Percentiles rank a stretch among this genome's conserved stretches.
These are phyloP conservation scores for Podila clonocystis DNA, from an alignment of 192 early-diverging fungal species.

Conservation along the genomic window DNA sequence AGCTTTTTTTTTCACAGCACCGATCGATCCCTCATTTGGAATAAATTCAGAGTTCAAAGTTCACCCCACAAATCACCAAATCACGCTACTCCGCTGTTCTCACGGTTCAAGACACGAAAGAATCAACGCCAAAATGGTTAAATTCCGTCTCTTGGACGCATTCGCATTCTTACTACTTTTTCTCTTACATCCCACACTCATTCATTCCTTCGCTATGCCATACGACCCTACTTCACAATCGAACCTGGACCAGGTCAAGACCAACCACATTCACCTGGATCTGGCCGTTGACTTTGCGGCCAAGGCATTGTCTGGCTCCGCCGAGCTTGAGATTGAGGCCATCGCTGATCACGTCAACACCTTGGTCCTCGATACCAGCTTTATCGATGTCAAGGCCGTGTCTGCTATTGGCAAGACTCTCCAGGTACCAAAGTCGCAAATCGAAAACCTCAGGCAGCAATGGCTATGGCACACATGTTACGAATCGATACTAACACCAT, in stretches of 20 bases:
- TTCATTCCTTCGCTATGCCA: conserved; percentile 21
- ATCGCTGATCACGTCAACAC: conserved; percentile 62
- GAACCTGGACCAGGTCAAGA: conserved; percentile 78
- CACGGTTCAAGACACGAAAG: too few species aligned
- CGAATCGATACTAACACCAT: too few species aligned
- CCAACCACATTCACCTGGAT: conserved; percentile 81
- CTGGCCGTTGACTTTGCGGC: conserved; percentile 80
- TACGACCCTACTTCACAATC: conserved; percentile 88
- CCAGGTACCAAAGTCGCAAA: conserved; percentile 18
- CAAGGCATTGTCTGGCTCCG: conserved; percentile 75
- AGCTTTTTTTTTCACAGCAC: too few species aligned
- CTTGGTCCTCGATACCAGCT: conserved; percentile 79
- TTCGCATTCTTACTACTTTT: neutral
- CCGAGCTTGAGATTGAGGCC: conserved; percentile 67
- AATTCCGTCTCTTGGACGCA: too few species aligned
- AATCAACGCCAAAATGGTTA: too few species aligned
- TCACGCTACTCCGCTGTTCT: too few species aligned
- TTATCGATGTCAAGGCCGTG: conserved; percentile 62
- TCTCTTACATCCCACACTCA: neutral
- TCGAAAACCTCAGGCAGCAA: too few species aligned
- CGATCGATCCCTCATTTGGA: too few species aligned
- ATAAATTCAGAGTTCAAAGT: too few species aligned
- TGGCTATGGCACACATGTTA: too few species aligned
- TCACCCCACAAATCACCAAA: too few species aligned
- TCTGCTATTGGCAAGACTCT: conserved; percentile 25